A percentile compares a stretch with the other conserved stretches of the same genome.
Conservation (phyloP, 106 monocot species). For the Platanthera zijinensis region DNA sequence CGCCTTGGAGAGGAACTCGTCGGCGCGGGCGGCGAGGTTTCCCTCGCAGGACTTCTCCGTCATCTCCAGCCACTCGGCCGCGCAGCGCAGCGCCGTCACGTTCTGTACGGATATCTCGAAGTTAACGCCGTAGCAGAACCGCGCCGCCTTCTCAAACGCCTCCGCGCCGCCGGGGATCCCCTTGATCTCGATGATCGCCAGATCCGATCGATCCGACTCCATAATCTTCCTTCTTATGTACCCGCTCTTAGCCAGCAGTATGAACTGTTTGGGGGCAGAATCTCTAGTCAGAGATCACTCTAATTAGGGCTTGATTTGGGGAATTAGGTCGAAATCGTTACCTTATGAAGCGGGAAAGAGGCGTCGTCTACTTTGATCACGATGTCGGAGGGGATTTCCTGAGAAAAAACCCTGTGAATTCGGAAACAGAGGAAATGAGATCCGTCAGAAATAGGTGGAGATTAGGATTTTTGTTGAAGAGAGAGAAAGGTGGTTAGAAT, state of each 20-base stretch:
- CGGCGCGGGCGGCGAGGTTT: slow-evolving; percentile 39
- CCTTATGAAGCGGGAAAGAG: slow-evolving; percentile 22
- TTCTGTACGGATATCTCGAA: slow-evolving; percentile 41
- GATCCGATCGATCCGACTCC: slow-evolving; percentile 8
- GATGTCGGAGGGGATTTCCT: slow-evolving; percentile 20
- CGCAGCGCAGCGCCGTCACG: slow-evolving; percentile 39
- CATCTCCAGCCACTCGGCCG: slow-evolving; percentile 56
- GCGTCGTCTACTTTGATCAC: slow-evolving; percentile 12
- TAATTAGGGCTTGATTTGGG: no score
- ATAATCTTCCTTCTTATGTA: slow-evolving; percentile 16
- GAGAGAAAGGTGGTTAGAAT: background rate
- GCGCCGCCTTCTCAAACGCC: slow-evolving; percentile 42
- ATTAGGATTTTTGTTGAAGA: background rate
- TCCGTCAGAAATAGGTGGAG: background rate
- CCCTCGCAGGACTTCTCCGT: slow-evolving; percentile 32
- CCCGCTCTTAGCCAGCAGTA: slow-evolving; percentile 20
- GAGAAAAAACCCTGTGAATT: slow-evolving; percentile 13
- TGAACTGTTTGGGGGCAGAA: slow-evolving; percentile 8
- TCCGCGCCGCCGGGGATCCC: slow-evolving; percentile 37
- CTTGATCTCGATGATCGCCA: slow-evolving; percentile 11
- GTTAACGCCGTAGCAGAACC: slow-evolving; percentile 61
- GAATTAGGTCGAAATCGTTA: background rate
- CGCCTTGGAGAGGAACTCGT: slow-evolving; percentile 30
- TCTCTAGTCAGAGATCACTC: background rate
- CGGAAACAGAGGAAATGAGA: background rate